phyloP scores from a whole-genome alignment of 306 rosid genomes.

The Gynostemma pentaphyllum region DNA sequence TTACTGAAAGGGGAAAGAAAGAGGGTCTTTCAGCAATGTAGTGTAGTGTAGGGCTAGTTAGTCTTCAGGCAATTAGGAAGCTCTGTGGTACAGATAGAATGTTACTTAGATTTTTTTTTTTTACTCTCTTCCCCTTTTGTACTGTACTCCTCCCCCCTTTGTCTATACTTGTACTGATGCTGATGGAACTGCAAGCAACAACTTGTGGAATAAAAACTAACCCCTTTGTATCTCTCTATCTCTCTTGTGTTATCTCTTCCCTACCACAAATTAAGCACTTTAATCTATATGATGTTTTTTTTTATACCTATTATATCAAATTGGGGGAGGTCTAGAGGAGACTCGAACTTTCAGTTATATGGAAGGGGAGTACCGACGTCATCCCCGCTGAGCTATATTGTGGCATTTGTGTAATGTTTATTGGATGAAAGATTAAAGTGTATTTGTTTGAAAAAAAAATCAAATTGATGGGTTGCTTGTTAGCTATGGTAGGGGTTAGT shows the following conservation, averaged over 20 bases:
- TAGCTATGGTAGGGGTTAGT: not conserved
- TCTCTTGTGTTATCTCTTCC: not conserved
- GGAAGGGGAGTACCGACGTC: too few species aligned
- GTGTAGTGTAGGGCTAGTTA: conserved; percentile 43
- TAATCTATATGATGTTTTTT: too few species aligned
- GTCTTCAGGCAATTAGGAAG: conserved; percentile 39
- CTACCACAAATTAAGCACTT: conserved; percentile 14
- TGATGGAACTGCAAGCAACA: conserved; percentile 53
- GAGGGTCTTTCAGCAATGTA: conserved; percentile 30
- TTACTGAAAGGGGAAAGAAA: conserved; percentile 35
- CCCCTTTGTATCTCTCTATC: conserved; percentile 25
- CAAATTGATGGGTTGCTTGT: not conserved
- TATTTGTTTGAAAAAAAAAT: not conserved
- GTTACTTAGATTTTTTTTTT: conserved; percentile 30
- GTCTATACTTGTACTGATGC: conserved; percentile 90
- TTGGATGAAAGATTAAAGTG: not conserved
- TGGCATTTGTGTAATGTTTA: too few species aligned
- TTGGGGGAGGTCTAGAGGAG: too few species aligned
- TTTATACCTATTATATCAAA: too few species aligned
- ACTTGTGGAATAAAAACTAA: conserved; percentile 50
- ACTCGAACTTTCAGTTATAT: too few species aligned
- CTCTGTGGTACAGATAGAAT: conserved; percentile 66
- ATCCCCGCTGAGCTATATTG: too few species aligned
- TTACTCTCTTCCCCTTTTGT: conserved; percentile 24
- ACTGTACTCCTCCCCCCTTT: conserved; percentile 42